Evolutionary conservation across 2,329 filamentous ascomycete genomes (phyloP), one percentile per base, ranked within the genome.

Genomic region (Neocucurbitaria cava): DNA sequence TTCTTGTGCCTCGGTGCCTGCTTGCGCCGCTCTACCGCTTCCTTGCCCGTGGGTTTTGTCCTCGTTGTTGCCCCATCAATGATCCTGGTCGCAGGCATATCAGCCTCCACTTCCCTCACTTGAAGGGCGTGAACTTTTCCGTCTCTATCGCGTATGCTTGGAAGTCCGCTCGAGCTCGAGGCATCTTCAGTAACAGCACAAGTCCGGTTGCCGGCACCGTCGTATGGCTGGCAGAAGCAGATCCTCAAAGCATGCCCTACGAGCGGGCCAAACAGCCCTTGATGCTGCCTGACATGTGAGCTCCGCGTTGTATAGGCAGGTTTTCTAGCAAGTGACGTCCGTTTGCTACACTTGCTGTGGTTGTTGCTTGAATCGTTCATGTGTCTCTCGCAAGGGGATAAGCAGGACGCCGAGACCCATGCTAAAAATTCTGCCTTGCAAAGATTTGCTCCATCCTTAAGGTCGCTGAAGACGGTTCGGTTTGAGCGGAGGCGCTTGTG

Each of bases 181-280:
- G 10, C 24, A 30, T 28, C 35, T 39, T 31, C 24, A 31, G 50
- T 36, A 15, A 45, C 31, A 46, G 33, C 30, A 39, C 46, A 28
- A 1, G 51, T 55, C 3, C 26, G 20, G 26, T 50, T 55, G 13
- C 61, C 64, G 18, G 54, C 64, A 24, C 61, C 66, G 52, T 73
- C 73, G 28, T 66, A 68, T 23, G 72, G 72, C 49, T 75, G 71
- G 46, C 73, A 75, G 51, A 76, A 75, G 60, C 71, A 75, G 8
- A 71, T 58, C 5, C 71, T 58, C 46, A 76, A 39, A 11, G 58
- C 49, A 42, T 70, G 65, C 3, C 64, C 70, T 17, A 66, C 50
- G 20, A 56, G 52, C 20, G 61, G 52, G 28, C 56, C 52, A 24
- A 58, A 31, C 30, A 41, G 30, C 15, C 49, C 54, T 35, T 26